Base-by-base conservation (phyloP, 331 rosid genomes). In the Malus hybrid region DNA sequence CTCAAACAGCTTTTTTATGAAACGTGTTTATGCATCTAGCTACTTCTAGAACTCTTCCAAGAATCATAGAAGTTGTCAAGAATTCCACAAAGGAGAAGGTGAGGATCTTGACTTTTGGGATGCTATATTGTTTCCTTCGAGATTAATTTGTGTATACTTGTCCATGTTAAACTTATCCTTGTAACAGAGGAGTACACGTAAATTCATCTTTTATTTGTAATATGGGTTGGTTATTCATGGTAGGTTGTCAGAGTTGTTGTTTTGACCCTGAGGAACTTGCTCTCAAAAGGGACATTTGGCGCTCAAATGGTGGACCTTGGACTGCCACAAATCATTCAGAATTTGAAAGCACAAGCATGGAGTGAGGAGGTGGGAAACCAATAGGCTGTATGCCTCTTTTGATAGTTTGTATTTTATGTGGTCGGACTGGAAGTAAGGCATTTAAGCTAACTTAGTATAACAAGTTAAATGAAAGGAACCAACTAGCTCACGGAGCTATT, bases 11-110 rank as follows among this genome's bases (percentile, higher is more conserved):
- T 92, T 68, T 93, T 95, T 61, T 95, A 92, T 73, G 97, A 95
- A 83, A 92, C 99, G 1, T 92, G 97, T 81, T 90, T 95, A 44
- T 92, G 99, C 69, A 69, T 95, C 66, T 94, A 88, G 97, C 99
- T 81, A 90, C 93, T 76, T 90, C 99, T 63, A 88, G 97, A 81
- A 71, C 97, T 78, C 93, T 94, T 83, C 96, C 97, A 1, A 89
- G 92, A 66, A 97, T 94, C 66, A 86, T 84, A 53, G 97, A 92
- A 6, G 93, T 95, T 58, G 88, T 88, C 77, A 95, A 86, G 92
- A 95, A 96, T 70, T 92, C 97, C 64, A 95, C 97, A 74, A 95
- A 95, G 82, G 99, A 95, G 85, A 95, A 95, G 99, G 99, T 95
- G 81, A 75, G 79, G 57, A 67, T 70, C 61, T 69, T 52, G 32